phyloP scores from a whole-genome alignment of 2,329 filamentous ascomycete species.

The Fusarium chlamydosporum region DNA sequence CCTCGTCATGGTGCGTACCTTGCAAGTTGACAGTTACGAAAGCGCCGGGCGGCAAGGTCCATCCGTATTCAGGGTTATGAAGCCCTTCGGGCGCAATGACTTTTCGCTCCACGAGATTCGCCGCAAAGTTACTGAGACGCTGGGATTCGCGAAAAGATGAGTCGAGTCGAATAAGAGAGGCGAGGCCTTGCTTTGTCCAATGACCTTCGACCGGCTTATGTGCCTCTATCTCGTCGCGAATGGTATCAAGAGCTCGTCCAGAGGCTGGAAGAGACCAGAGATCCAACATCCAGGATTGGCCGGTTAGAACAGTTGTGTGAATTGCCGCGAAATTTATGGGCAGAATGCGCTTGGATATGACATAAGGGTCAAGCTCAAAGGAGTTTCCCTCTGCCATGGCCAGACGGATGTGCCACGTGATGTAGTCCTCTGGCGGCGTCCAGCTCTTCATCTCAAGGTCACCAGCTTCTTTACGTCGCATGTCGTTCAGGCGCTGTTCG shows the following conservation, averaged over 20 bases:
- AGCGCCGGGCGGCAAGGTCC: slow-evolving; percentile 58
- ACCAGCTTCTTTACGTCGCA: slow-evolving; percentile 58
- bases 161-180: slow-evolving; percentile 62
- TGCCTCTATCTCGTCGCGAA: slow-evolving; percentile 60
- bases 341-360: slow-evolving; percentile 66
- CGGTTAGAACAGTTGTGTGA: slow-evolving; percentile 69
- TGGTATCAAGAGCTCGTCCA: slow-evolving; percentile 54
- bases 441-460: slow-evolving; percentile 60
- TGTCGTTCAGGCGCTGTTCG: slow-evolving; percentile 62
- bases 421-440: slow-evolving; percentile 67
- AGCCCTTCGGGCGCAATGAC: slow-evolving; percentile 62
- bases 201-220: slow-evolving; percentile 50
- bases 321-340: slow-evolving; percentile 72
- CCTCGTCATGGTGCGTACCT: slow-evolving; percentile 63
- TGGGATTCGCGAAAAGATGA: slow-evolving; percentile 68
- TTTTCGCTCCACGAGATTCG: slow-evolving; percentile 63
- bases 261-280: slow-evolving; percentile 59
- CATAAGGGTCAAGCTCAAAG: slow-evolving; percentile 62
- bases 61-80: slow-evolving; percentile 54
- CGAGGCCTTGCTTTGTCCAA: slow-evolving; percentile 64
- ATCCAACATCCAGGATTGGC: slow-evolving; percentile 63
- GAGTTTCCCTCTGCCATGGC: slow-evolving; percentile 61
- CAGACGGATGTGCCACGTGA: slow-evolving; percentile 70
- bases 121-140: slow-evolving; percentile 63
- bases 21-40: slow-evolving; percentile 61